Evolutionary conservation across 2,329 filamentous ascomycete species (phyloP), one percentile per base, ranked within the genome.

Genomic region (Sporothrix dimorphospora): DNA sequence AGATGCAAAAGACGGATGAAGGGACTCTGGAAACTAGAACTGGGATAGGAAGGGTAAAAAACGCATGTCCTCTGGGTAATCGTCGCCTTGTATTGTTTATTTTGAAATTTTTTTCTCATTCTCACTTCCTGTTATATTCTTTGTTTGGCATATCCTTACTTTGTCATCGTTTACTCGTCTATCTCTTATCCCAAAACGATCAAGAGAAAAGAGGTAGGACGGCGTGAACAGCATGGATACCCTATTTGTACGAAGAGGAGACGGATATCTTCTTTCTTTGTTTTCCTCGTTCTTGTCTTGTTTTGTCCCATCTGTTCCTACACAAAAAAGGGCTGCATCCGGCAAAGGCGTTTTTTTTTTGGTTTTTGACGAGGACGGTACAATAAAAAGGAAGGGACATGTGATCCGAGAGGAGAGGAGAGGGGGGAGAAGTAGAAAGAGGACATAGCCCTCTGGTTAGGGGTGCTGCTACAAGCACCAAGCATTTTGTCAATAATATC

Each of bases 261-360:
- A 9, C 57, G 19, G 38, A 3, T 7, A 8, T 63, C n/a, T 30
- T 4, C 49, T 30, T 49, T 30, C 42, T 14, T 21, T 63, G 1
- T 30, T 49, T 30, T 67, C 6, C 61, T 27, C 55, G 16, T 55
- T 53, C 11, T 9, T 27, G 34, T 61, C 27, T 63, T 45, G 34
- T 16, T 63, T 24, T 63, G 40, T 45, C 40, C 21, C 24, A 19
- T 49, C 42, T 49, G 63, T 34, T 49, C 4, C 24, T n/a, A 66
- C 40, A 34, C 27, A 38, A 67, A 67, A 67, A 51, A 67, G 65
- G 63, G 45, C 24, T 67, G 65, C 65, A 67, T 67, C 8, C 11
- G 45, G 45, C 65, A 67, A 67, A 40, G 27, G 65, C 14, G 24
- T 21, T 67, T 63, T 67, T 21, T 67, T 63, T 67, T 34, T 49